These are phyloP conservation scores for Tetraselmis chui DNA, from an alignment of 139 green algal genomes.

Conservation along the genomic window DNA sequence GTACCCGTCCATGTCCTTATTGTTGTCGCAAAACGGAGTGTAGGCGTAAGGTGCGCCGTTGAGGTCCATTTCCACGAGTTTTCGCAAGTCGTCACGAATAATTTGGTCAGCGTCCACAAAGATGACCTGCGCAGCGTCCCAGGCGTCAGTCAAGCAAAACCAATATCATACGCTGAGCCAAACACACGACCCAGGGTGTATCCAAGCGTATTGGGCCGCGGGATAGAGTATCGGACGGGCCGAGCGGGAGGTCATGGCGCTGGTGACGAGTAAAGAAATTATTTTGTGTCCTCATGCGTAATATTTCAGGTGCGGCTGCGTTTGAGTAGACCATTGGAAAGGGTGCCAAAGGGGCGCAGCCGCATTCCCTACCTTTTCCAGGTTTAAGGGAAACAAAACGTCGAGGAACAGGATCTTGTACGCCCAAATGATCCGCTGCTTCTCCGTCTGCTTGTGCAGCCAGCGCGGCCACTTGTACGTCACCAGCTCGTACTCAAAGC, in stretches of 20 bases:
- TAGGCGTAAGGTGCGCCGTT: conserved; percentile 87
- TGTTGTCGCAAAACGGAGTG: conserved; percentile 98
- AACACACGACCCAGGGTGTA: no score
- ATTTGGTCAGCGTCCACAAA: conserved; percentile 97
- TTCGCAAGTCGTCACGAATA: conserved; percentile 78
- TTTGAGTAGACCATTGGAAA: no score
- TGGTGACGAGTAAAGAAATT: no score
- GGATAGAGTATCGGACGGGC: no score
- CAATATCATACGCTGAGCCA: no score
- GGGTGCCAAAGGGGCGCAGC: background rate
- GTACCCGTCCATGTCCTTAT: conserved; percentile 93
- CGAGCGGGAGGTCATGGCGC: no score
- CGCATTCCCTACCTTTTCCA: conserved; percentile 46
- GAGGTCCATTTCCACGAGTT: conserved; percentile 92
- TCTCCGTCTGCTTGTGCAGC: conserved; percentile 92
- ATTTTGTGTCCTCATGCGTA: no score
- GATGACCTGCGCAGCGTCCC: conserved; percentile 80
- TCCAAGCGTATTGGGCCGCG: no score
- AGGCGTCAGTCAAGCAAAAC: no score
- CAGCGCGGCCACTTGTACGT: conserved; percentile 99
- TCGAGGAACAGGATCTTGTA: conserved; percentile 99
- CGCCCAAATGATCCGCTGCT: conserved; percentile 91
- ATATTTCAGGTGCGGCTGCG: no score
- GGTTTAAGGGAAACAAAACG: conserved; percentile 89
- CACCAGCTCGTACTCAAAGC: conserved; percentile 86